Base-by-base conservation (phyloP, 2,329 filamentous ascomycete genomes). In the Phaeomoniella chlamydospora region DNA sequence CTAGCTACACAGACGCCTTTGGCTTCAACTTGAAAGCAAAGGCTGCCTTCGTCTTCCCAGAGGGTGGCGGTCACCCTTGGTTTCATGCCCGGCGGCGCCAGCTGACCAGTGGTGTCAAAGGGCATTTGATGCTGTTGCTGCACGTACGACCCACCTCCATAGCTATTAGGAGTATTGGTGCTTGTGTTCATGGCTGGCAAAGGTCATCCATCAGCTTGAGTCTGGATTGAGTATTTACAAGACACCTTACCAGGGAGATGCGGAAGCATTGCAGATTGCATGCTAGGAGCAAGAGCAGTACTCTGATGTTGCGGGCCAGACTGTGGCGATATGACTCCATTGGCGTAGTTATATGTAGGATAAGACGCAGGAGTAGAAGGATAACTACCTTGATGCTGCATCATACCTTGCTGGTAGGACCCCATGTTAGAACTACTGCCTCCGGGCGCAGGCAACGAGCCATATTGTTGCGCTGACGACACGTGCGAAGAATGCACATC, bases 11-110 rank as follows among this genome's bases (percentile, higher is more conserved):
- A 98, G 36, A 98, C 88, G 33, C 88, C 88, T 46, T 90, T 80
- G 3, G 90, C 88, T 58, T 96, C 90, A 2, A 96, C 90, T 56
- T 96, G 90, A 55, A 96, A 98, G 62, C 90, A 98, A 18, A 96
- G 67, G 53, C 86, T 96, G 19, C 90, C 90, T 54, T 98, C 90
- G 47, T 98, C 90, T 64, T 96, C 90, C 90, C 90, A 98, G 15
- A 98, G 59, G 0, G 90, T 98, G 5, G 90, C 90, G 3, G 90
- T 96, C 17, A 98, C 90, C 42, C 88, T 72, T 14, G 90, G 90
- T 64, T 96, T 96, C 75, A 94, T 92, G 18, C 88, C 88, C 3
- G 83, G 82, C 5, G 90, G 90, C 13, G 86, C 83, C 40, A 93
- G 65, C 57, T 96, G 90, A 5, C 90, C 90, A n/a, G 84, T 92